phyloP scores from a whole-genome alignment of 2,329 filamentous ascomycete genomes.

The Penicillium digitatum region DNA sequence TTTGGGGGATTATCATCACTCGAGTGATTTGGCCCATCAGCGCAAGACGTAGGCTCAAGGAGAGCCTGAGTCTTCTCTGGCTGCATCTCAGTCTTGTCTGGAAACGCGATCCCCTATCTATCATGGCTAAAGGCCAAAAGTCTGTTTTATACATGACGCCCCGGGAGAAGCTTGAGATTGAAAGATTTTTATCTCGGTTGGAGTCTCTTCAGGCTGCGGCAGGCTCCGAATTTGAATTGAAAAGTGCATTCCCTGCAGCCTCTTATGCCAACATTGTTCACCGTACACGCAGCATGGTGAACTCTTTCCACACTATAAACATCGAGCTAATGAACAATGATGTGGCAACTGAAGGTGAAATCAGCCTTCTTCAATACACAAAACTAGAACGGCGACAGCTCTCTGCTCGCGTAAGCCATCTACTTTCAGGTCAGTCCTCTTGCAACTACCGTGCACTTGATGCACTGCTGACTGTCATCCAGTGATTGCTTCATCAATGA shows the following conservation, averaged over 20 bases:
- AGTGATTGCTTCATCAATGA: conserved; percentile 88
- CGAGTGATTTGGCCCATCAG: conserved; percentile 91
- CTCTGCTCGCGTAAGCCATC: conserved; percentile 84
- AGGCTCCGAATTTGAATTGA: conserved; percentile 80
- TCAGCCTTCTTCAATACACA: conserved; percentile 74
- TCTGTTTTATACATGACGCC: conserved; percentile 72
- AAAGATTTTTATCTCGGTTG: conserved; percentile 70
- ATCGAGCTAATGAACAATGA: conserved; percentile 80
- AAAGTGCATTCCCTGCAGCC: conserved; percentile 76
- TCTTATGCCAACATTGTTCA: conserved; percentile 71
- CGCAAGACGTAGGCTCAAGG: conserved; percentile 79
- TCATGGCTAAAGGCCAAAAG: conserved; percentile 59
- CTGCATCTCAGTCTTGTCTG: conserved; percentile 93
- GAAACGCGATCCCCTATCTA: conserved; percentile 84
- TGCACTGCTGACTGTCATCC: conserved; percentile 44
- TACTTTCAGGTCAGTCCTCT: conserved; percentile 55
- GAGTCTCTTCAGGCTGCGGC: conserved; percentile 70
- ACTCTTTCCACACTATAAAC: conserved; percentile 95
- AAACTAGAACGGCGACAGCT: conserved; percentile 72
- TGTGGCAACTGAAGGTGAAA: conserved; percentile 72
- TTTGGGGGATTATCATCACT: conserved; percentile 91
- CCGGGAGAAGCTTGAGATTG: conserved; percentile 81
- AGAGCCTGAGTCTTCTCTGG: conserved; percentile 86
- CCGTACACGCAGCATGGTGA: conserved; percentile 77
- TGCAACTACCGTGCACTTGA: neutral